Evolutionary conservation across 192 early-diverging fungal species (phyloP), one percentile per base, ranked within the genome.

Genomic region (Kappamyces sp.): DNA sequence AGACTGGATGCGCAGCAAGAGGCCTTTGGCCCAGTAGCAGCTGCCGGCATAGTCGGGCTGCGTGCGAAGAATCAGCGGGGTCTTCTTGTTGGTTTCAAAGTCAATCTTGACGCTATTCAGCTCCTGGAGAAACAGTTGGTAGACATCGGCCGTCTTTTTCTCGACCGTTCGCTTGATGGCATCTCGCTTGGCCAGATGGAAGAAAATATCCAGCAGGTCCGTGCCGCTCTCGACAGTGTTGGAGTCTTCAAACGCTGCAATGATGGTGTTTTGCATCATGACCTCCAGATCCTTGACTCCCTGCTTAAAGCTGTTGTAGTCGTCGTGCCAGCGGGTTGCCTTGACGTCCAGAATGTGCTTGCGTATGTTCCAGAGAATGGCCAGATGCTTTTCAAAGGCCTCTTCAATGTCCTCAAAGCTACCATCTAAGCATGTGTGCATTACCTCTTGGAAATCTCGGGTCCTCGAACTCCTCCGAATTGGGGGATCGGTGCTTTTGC

Each of bases 271-370:
- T 58, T 84, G 82, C 67, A 77, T 79, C 80, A 83, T 83, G 5
- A 84, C 78, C 63, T 84, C 82, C 32, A 84, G 58, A 59, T 84
- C 82, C 70, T 84, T 84, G 37, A 84, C 75, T 3, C 82, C 78
- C 61, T 84, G 82, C 57, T 84, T 84, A 67, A 84, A 84, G 55
- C 63, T 71, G 63, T 81, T 84, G 68, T 84, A 75, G 60, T 84
- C 82, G 61, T 84, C 82, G 59, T 84, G 82, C 82, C 82, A 84
- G 15, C 73, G 55, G 1, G 82, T 84, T 2, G 81, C 78, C 50
- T 84, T 84, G 31, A 84, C 82, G 55, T 84, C 82, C 37, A 84
- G 66, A 40, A 84, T 84, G 57, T 75, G 71, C 37, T 72, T 65
- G 32, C 76, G 67, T 40, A 84, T 83, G 35, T 67, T 72, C 82